Conservation (phyloP, 2,329 filamentous ascomycete species). For the Epichloe elymi region DNA sequence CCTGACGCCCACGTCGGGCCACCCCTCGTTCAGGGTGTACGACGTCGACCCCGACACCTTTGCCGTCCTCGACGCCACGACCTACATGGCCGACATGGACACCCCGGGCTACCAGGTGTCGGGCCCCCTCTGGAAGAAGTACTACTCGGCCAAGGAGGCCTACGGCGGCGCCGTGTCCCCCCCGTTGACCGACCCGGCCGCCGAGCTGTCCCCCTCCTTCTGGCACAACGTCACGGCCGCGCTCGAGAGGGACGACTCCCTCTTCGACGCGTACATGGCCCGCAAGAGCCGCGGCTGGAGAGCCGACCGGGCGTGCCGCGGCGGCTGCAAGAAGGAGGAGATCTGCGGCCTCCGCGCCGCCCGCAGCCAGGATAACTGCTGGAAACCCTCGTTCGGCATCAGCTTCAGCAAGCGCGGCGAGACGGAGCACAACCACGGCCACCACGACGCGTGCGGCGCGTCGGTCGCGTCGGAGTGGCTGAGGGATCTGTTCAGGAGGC, state of each 20-base stretch:
- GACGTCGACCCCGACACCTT: slow-evolving; percentile 43
- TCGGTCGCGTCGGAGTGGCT: slow-evolving; percentile 14
- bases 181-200: slow-evolving; percentile 22
- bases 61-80: slow-evolving; percentile 37
- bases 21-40: slow-evolving; percentile 44
- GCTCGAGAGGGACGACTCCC: slow-evolving; percentile 27
- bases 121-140: slow-evolving; percentile 35
- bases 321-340: slow-evolving; percentile 27
- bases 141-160: slow-evolving; percentile 40
- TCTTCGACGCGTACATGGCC: slow-evolving; percentile 32
- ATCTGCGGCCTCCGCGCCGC: slow-evolving; percentile 38
- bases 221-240: slow-evolving; percentile 42
- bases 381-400: slow-evolving; percentile 19
- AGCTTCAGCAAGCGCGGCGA: slow-evolving; percentile 16
- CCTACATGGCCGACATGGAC: slow-evolving; percentile 40
- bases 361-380: slow-evolving; percentile 38
- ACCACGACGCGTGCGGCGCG: slow-evolving; percentile 16
- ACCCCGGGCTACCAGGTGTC: slow-evolving; percentile 25
- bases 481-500: slow-evolving; percentile 10
- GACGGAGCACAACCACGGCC: slow-evolving; percentile 1
- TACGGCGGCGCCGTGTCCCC: slow-evolving; percentile 34
- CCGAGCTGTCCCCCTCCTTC: slow-evolving; percentile 39
- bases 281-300: slow-evolving; percentile 34
- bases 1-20: slow-evolving; percentile 38
- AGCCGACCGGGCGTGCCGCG: slow-evolving; percentile 22